Evolutionary conservation across 1,284 basidiomycete genomes (phyloP), one percentile per base, ranked within the genome.

Genomic region (Meripilus lineatus): DNA sequence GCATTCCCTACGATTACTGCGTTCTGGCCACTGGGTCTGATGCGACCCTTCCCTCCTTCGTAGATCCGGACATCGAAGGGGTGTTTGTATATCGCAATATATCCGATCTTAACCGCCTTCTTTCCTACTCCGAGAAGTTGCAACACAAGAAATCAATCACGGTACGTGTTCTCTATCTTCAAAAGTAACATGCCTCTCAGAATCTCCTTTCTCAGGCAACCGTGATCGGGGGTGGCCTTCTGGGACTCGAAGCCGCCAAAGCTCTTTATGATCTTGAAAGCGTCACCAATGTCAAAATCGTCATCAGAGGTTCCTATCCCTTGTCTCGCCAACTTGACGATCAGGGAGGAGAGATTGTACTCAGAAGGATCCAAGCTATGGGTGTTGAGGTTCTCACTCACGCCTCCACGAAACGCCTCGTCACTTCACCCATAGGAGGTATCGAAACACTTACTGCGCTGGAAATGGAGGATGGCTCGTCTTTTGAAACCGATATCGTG

Each of bases 21-120:
- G 66, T 85, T n/a, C 62, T 89, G 23, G 81, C 84, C 1, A 88
- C 86, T 0, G 86, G 86, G 2, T 87, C 84, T 0, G 71, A 73
- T 23, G 84, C 84, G 1, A 71, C 72, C 1, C 65, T 88, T n/a
- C 86, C 86, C 0, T 67, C 76, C 0, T 87, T 84, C 54, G 65
- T 79, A 28, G 66, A 74, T 4, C 58, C 65, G 0, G 64, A 72
- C 22, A 53, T 70, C 55, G 56, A 66, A 55, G 72, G 86, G 4
- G 67, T 84, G 2, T 89, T 88, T 45, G 82, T 85, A 1, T 89
- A 89, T 57, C 76, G 86, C 32, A 86, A 78, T 50, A 78, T 89
- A 45, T 65, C 77, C 20, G 84, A 87, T 55, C 65, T 87, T 36
- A 74, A 84, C 45, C 65, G 61, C 4, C 79, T 87, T 46, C 71